Evolutionary conservation across 2,329 filamentous ascomycete species (phyloP).

Genomic region (Pseudogymnoascus sp.): DNA sequence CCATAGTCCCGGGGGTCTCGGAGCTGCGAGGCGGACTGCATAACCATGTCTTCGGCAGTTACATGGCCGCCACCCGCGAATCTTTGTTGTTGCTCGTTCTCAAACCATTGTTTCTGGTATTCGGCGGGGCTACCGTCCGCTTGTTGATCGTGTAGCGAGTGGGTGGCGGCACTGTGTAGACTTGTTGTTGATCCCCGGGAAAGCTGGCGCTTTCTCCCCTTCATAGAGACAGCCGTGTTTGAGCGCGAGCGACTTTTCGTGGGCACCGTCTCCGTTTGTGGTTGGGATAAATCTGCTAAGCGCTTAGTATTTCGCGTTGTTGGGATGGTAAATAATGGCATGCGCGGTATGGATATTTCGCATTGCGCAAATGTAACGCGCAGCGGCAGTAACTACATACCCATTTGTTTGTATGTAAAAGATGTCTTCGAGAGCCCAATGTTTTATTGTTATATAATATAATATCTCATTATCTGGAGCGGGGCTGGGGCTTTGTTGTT

Average conservation of each 20-base stretch:
- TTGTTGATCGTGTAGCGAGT: constrained; percentile 27
- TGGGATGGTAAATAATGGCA: constrained; percentile 6
- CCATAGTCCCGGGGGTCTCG: constrained; percentile 43
- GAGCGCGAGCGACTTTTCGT: constrained; percentile 38
- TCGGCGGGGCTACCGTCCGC: constrained; percentile 19
- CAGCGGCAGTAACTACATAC: neutral
- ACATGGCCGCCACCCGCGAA: constrained; percentile 32
- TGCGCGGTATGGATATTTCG: constrained; percentile 1
- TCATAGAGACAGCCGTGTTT: constrained; percentile 38
- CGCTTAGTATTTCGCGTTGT: constrained; percentile 7
- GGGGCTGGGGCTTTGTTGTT: constrained; percentile 8
- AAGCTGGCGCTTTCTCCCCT: constrained; percentile 36
- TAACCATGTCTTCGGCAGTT: constrained; percentile 53
- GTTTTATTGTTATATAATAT: constrained; percentile 9
- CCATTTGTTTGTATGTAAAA: constrained; percentile 4
- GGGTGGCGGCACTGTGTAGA: constrained; percentile 31
- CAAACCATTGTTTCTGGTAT: constrained; percentile 29
- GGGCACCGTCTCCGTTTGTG: constrained; percentile 29
- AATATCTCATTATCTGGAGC: constrained; percentile 8
- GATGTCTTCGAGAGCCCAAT: neutral
- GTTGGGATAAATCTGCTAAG: constrained; percentile 22
- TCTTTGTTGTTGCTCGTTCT: constrained; percentile 26
- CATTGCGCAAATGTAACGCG: constrained; percentile 1
- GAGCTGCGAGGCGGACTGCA: constrained; percentile 51
- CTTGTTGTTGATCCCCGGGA: constrained; percentile 45